Conservation (phyloP, 768 basidiomycete species). For the Tephrocybe sp. region DNA sequence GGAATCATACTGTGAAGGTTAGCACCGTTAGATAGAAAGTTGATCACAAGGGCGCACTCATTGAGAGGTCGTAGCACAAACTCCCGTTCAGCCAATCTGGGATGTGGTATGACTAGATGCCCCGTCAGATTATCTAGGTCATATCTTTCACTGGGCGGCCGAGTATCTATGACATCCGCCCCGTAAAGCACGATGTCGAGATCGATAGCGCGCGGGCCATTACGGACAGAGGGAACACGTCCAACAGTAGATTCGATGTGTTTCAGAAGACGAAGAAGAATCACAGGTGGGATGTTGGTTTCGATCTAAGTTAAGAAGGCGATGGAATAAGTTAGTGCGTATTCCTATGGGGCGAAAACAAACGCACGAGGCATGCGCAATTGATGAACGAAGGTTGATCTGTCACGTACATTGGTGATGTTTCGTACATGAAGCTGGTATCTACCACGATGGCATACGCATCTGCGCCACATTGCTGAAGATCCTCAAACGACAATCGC, state of each 20-base stretch:
- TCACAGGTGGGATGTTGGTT: constrained; percentile 62
- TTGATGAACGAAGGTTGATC: constrained; percentile 91
- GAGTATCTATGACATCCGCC: constrained; percentile 55
- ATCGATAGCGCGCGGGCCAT: constrained; percentile 90
- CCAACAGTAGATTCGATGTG: constrained; percentile 73
- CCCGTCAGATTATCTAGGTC: constrained; percentile 54
- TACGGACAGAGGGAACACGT: constrained; percentile 71
- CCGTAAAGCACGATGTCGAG: constrained; percentile 86
- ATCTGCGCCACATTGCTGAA: constrained; percentile 13
- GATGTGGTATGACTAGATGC: constrained; percentile 86
- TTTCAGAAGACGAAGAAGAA: constrained; percentile 68
- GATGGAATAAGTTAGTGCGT: neutral
- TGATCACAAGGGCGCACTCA: constrained; percentile 63
- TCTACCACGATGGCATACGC: constrained; percentile 49
- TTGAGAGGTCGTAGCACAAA: constrained; percentile 87
- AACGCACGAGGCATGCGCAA: constrained; percentile 83
- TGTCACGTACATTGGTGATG: constrained; percentile 92
- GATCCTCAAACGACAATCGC: constrained; percentile 21
- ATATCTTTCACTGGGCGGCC: constrained; percentile 36
- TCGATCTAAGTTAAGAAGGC: constrained; percentile 55
- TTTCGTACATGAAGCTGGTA: constrained; percentile 93
- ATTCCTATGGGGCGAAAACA: neutral
- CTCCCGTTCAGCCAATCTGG: constrained; percentile 77
- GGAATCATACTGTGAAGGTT: constrained; percentile 70
- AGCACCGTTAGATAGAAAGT: neutral